Evolutionary conservation across 768 basidiomycete genomes (phyloP).

Genomic region (Tephrocybe sp.): DNA sequence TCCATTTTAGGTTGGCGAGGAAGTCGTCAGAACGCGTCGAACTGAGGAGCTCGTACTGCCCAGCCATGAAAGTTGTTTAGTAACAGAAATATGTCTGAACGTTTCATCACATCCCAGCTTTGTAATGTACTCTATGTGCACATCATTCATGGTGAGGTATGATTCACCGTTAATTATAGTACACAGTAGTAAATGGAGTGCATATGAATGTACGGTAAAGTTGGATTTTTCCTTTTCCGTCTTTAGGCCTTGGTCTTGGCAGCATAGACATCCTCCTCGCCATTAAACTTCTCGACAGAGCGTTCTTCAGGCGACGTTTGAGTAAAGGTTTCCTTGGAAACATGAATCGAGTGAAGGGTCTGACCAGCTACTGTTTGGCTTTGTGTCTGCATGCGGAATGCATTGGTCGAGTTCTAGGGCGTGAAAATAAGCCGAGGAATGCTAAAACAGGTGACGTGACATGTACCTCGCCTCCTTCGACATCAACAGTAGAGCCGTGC

Average conservation of each 20-base stretch:
- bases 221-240: not conserved
- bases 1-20: constrained; percentile 52
- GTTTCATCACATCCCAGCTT: no score
- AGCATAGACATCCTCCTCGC: constrained; percentile 16
- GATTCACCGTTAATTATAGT: not conserved
- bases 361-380: constrained; percentile 20
- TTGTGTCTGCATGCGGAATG: constrained; percentile 24
- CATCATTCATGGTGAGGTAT: not conserved
- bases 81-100: no score
- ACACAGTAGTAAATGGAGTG: no score
- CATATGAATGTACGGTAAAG: no score
- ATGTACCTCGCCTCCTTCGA: constrained; percentile 27
- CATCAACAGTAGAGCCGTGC: constrained; percentile 22
- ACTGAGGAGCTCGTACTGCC: constrained; percentile 41
- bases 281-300: constrained; percentile 20
- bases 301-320: constrained; percentile 17
- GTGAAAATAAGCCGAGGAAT: not conserved
- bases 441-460: not conserved
- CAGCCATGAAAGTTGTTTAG: not conserved
- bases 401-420: constrained; percentile 18
- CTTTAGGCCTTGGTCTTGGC: constrained; percentile 2
- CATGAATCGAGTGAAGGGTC: constrained; percentile 24
- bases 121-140: not conserved
- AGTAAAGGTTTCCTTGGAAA: constrained; percentile 24
- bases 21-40: constrained; percentile 60